These are phyloP conservation scores for Diaporthe amygdali DNA, from an alignment of 2,329 filamentous ascomycete genomes.

Conservation along the genomic window DNA sequence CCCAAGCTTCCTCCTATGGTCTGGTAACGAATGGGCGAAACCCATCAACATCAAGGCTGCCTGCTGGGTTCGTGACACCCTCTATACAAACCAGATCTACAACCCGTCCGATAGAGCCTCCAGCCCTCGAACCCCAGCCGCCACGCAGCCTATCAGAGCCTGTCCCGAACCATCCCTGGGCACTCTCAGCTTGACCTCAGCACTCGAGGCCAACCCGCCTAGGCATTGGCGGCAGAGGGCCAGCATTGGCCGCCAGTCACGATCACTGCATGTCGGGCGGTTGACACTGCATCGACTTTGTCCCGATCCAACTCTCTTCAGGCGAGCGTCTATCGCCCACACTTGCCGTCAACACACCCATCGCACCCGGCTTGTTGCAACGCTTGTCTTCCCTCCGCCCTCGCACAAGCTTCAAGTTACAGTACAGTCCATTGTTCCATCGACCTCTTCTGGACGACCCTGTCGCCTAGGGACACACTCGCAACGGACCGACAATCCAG, in stretches of 20 bases:
- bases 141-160: not conserved
- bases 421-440: not conserved
- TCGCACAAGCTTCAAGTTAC: not conserved
- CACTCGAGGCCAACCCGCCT: not conserved
- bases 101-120: not conserved
- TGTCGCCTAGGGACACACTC: not conserved
- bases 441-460: not conserved
- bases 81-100: not conserved
- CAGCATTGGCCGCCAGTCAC: not conserved
- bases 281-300: slow-evolving; percentile 5
- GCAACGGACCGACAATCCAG: not conserved
- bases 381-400: not conserved
- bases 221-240: not conserved
- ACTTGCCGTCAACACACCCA: not conserved
- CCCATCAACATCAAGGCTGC: not conserved
- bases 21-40: not conserved
- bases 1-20: not conserved
- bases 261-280: not conserved
- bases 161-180: not conserved
- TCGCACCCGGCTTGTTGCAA: not conserved
- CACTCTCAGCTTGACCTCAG: not conserved
- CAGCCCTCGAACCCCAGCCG: not conserved
- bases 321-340: not conserved
- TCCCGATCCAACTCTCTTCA: not conserved
- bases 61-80: not conserved